phyloP scores from a whole-genome alignment of 495 filamentous ascomycete genomes.

The Neurospora sp. region DNA sequence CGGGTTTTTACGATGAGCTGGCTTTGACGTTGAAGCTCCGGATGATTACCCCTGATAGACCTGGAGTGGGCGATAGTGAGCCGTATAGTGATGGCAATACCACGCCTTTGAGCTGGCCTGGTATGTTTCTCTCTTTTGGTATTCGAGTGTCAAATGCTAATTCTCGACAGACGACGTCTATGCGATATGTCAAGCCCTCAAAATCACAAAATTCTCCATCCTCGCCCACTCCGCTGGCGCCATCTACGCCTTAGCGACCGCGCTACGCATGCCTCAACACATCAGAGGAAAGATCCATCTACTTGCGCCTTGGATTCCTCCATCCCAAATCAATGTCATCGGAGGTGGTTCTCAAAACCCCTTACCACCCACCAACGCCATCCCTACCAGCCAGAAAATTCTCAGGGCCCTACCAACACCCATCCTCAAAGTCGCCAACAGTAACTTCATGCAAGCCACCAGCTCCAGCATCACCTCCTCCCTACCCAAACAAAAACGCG shows the following conservation, averaged over 20 bases:
- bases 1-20: constrained; percentile 95
- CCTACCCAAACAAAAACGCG: constrained; percentile 46
- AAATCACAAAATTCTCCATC: constrained; percentile 93
- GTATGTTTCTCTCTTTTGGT: constrained; percentile 41
- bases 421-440: constrained; percentile 87
- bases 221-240: constrained; percentile 96
- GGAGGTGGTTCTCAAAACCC: constrained; percentile 54
- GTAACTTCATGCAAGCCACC: constrained; percentile 85
- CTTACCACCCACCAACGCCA: constrained; percentile 64
- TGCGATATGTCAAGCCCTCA: constrained; percentile 83
- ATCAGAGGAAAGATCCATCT: constrained; percentile 93
- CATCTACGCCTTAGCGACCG: constrained; percentile 94
- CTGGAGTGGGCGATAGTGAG: constrained; percentile 89
- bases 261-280: constrained; percentile 89
- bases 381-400: constrained; percentile 87
- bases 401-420: constrained; percentile 85
- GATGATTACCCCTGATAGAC: constrained; percentile 87
- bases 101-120: constrained; percentile 88
- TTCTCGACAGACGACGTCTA: constrained; percentile 70
- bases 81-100: constrained; percentile 68
- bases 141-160: not conserved
- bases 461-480: constrained; percentile 81
- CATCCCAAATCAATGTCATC: constrained; percentile 85
- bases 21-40: constrained; percentile 80
- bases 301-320: constrained; percentile 94